Evolutionary conservation across 1,139 yeast genomes (phyloP).

Genomic region (Citeromyces siamensis): DNA sequence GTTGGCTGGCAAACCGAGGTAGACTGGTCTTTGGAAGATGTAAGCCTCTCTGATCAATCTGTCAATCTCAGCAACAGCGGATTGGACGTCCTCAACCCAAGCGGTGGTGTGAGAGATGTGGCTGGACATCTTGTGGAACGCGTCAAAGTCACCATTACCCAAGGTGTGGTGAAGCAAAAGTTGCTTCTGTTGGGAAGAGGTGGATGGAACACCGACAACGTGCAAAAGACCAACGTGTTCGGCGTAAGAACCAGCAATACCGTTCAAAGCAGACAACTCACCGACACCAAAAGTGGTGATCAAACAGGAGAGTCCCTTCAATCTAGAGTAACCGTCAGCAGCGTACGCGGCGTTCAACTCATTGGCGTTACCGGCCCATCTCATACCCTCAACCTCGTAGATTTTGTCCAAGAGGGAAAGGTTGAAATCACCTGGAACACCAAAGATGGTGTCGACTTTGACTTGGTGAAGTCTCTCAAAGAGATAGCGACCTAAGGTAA

Average conservation of each 20-base stretch:
- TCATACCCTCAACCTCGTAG: conserved; percentile 42
- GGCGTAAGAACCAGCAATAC: conserved; percentile 46
- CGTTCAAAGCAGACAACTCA: conserved; percentile 45
- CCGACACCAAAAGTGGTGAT: conserved; percentile 65
- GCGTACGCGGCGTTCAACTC: conserved; percentile 65
- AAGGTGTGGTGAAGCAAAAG: conserved; percentile 36
- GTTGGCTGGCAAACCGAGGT: conserved; percentile 76
- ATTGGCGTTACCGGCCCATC: conserved; percentile 65
- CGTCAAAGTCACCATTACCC: conserved; percentile 80
- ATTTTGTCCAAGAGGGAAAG: conserved; percentile 54
- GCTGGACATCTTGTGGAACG: conserved; percentile 63
- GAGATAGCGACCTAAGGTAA: conserved; percentile 47
- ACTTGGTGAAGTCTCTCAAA: conserved; percentile 52
- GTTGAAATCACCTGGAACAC: conserved; percentile 77
- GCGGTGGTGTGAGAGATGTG: conserved; percentile 57
- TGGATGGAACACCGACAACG: conserved; percentile 46
- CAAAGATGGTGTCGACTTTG: conserved; percentile 55
- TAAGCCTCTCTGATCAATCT: conserved; percentile 64
- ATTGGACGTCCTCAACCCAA: conserved; percentile 43
- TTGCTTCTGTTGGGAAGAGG: conserved; percentile 53
- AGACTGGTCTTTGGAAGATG: conserved; percentile 70
- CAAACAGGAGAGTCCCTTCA: conserved; percentile 45
- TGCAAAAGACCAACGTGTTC: conserved; percentile 47
- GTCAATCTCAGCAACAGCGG: conserved; percentile 64
- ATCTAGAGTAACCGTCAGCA: conserved; percentile 60